phyloP scores from a whole-genome alignment of 2,329 filamentous ascomycete genomes.

The Phaeomoniella chlamydospora region DNA sequence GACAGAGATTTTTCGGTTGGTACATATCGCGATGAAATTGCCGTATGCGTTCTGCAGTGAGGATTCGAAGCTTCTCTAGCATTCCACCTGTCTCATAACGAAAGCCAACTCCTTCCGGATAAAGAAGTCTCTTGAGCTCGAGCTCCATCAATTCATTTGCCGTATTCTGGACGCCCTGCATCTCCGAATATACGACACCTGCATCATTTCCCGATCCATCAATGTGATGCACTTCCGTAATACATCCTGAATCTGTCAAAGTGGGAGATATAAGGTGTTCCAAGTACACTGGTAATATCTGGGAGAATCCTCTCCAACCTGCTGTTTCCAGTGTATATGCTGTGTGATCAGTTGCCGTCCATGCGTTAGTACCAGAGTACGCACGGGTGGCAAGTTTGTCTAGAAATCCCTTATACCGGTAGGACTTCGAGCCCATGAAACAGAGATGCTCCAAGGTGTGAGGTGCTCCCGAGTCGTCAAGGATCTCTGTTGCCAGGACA shows the following conservation, averaged over 20 bases:
- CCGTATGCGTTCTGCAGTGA: slow-evolving; percentile 84
- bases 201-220: slow-evolving; percentile 90
- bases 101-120: slow-evolving; percentile 81
- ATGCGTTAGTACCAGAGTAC: slow-evolving; percentile 90
- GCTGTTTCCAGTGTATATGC: slow-evolving; percentile 91
- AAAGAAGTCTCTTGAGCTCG: slow-evolving; percentile 62
- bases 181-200: slow-evolving; percentile 95
- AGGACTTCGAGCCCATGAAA: slow-evolving; percentile 86
- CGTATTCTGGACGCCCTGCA: slow-evolving; percentile 88
- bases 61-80: slow-evolving; percentile 75
- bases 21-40: slow-evolving; percentile 95
- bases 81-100: slow-evolving; percentile 97
- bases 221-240: slow-evolving; percentile 92
- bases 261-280: slow-evolving; percentile 89
- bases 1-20: slow-evolving; percentile 84
- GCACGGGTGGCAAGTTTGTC: slow-evolving; percentile 88
- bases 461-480: slow-evolving; percentile 88
- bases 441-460: slow-evolving; percentile 72
- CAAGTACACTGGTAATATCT: slow-evolving; percentile 86
- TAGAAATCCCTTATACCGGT: slow-evolving; percentile 85
- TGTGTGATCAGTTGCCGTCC: slow-evolving; percentile 93
- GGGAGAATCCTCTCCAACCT: slow-evolving; percentile 92
- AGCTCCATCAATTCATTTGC: slow-evolving; percentile 79
- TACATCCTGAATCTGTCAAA: slow-evolving; percentile 80
- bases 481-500: slow-evolving; percentile 88